These are phyloP conservation scores for Chaetomiaceae sp. DNA, from an alignment of 2,329 filamentous ascomycete genomes.

Conservation along the genomic window DNA sequence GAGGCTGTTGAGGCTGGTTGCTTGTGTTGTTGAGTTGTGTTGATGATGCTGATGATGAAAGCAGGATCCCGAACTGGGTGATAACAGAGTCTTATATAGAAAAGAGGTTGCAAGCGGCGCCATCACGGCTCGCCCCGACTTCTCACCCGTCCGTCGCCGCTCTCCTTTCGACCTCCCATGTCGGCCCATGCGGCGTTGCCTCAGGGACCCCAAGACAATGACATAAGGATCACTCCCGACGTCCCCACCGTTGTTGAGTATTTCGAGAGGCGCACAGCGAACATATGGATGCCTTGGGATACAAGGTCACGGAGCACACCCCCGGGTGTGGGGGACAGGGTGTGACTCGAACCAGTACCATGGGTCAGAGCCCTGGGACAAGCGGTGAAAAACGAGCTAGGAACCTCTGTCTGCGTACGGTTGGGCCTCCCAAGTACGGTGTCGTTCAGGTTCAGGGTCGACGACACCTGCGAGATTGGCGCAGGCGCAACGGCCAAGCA, in stretches of 20 bases:
- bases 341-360: slow-evolving; percentile 12
- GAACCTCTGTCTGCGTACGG: no score
- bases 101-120: neutral
- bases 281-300: slow-evolving; percentile 1
- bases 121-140: neutral
- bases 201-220: slow-evolving; percentile 8
- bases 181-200: slow-evolving; percentile 15
- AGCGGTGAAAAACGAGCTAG: slow-evolving; percentile 1
- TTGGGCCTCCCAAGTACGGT: no score
- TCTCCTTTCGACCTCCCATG: slow-evolving; percentile 5
- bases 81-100: slow-evolving; percentile 20
- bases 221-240: slow-evolving; percentile 9
- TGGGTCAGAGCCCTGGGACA: slow-evolving; percentile 4
- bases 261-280: slow-evolving; percentile 6
- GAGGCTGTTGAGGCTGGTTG: slow-evolving; percentile 4
- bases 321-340: neutral
- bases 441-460: neutral
- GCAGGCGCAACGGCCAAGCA: slow-evolving; percentile 10
- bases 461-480: slow-evolving; percentile 1
- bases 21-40: slow-evolving; percentile 5
- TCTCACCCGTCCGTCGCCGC: neutral
- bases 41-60: slow-evolving; percentile 19
- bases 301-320: neutral
- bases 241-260: slow-evolving; percentile 3
- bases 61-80: slow-evolving; percentile 11